Evolutionary conservation across 176 grass and related monocot species (phyloP).

Genomic region (Lolium perenne): DNA sequence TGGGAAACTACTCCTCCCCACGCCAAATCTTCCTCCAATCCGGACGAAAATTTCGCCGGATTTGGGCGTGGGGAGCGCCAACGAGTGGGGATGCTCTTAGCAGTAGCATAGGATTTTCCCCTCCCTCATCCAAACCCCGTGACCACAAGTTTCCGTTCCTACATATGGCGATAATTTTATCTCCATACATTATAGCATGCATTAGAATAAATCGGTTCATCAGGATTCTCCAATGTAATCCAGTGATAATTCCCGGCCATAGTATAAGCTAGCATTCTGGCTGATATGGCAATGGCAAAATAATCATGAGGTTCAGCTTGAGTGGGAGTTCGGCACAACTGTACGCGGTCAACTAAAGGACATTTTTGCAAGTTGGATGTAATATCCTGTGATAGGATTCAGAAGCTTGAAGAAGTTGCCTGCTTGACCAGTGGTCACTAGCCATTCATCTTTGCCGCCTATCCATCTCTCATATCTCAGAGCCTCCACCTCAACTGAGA

Average conservation of each 20-base stretch:
- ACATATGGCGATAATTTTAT: not conserved
- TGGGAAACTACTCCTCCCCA: too few species aligned
- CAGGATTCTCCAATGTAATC: not conserved
- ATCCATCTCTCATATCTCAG: not conserved
- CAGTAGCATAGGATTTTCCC: too few species aligned
- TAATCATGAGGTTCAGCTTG: not conserved
- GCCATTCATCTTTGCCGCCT: constrained; percentile 21
- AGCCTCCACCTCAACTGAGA: not conserved
- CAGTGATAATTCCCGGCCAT: not conserved
- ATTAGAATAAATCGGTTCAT: not conserved
- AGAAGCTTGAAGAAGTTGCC: not conserved
- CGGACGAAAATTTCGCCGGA: too few species aligned
- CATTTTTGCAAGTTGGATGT: not conserved
- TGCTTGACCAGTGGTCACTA: not conserved
- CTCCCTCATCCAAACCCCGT: too few species aligned
- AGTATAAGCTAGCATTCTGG: not conserved
- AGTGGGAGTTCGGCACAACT: not conserved
- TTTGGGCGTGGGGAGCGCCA: too few species aligned
- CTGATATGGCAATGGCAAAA: constrained; percentile 11
- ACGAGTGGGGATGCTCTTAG: too few species aligned
- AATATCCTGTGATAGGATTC: not conserved
- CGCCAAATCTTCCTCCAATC: too few species aligned
- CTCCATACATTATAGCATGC: not conserved
- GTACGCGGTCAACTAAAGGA: not conserved
- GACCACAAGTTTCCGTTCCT: too few species aligned